Base-by-base conservation (phyloP, 192 early-diverging fungal genomes). In the Glomus cerebriforme region DNA sequence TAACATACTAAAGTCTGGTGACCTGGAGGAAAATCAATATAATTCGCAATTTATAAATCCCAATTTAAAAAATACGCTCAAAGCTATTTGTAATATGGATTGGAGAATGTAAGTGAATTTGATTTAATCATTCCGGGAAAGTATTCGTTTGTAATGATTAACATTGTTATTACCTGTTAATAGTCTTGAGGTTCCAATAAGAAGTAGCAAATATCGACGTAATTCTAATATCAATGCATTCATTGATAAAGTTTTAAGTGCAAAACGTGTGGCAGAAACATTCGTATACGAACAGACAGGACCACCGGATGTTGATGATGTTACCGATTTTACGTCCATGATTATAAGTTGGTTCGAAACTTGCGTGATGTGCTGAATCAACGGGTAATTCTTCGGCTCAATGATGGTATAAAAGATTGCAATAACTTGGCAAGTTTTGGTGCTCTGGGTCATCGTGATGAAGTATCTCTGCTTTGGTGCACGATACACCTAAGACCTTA, bases 121-220 rank as follows among this genome's bases (percentile, higher is more conserved):
- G n/a, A n/a, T n/a, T n/a, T n/a, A n/a, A n/a, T n/a, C n/a, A n/a
- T n/a, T n/a, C n/a, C n/a, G n/a, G n/a, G n/a, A n/a, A n/a, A n/a
- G n/a, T n/a, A n/a, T n/a, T n/a, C n/a, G n/a, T n/a, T n/a, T n/a
- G 47, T 27, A 31, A 7, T 70, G 19, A 47, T 45, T 70, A 65
- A 65, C 12, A 10, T 47, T 39, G 19, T 31, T 17, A 54, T 72
- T 72, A 73, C 47, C 7, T 5, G 7, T 27, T 73, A 15, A 59
- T 59, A 74, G 54, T 58, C 72, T 74, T 9, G 72, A 74, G 29
- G 31, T 74, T 54, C 49, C 54, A 19, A 27, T 74, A 0, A 32
- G 26, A 74, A 74, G 72, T 74, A 74, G 72, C 47, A 74, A 74
- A 74, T 15, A 7, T 74, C 72, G 72, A 26, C 72, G 72, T 12